Conservation (phyloP, 495 filamentous ascomycete species). For the Hypoxylon cercidicola region DNA sequence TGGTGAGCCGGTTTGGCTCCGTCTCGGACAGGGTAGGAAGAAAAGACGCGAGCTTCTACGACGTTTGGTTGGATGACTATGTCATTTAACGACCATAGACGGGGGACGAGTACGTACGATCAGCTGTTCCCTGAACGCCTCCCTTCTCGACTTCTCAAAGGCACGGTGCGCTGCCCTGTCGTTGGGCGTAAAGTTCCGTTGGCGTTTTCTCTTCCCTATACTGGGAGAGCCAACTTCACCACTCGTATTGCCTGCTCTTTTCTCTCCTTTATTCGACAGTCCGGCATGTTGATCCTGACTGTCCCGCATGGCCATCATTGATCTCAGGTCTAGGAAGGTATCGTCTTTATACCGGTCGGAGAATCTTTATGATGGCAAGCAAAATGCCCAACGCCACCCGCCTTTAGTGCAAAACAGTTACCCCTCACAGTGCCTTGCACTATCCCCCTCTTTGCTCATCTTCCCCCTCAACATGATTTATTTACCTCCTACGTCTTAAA, state of each 20-base stretch:
- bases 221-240: conserved; percentile 7
- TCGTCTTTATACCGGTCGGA: too few relatives aligned
- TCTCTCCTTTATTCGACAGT: conserved; percentile 8
- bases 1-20: conserved; percentile 39
- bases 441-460: too few relatives aligned
- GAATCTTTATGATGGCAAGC: too few relatives aligned
- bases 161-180: conserved; percentile 44
- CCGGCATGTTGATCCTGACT: conserved; percentile 6
- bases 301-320: conserved; percentile 11
- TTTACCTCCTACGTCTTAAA: too few relatives aligned
- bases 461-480: too few relatives aligned
- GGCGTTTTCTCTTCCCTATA: conserved; percentile 35
- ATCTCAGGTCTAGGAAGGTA: conserved; percentile 1
- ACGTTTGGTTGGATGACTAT: neutral
- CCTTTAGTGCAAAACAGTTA: too few relatives aligned
- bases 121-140: conserved; percentile 42
- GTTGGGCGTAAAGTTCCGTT: conserved; percentile 41
- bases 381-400: too few relatives aligned
- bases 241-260: conserved; percentile 7
- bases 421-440: too few relatives aligned
- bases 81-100: neutral
- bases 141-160: conserved; percentile 39
- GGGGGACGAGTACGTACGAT: conserved; percentile 30
- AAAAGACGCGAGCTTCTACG: conserved; percentile 40
- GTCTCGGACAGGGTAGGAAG: conserved; percentile 38